Evolutionary conservation across 2,329 filamentous ascomycete species (phyloP).

Genomic region (Colletotrichum abscissum): DNA sequence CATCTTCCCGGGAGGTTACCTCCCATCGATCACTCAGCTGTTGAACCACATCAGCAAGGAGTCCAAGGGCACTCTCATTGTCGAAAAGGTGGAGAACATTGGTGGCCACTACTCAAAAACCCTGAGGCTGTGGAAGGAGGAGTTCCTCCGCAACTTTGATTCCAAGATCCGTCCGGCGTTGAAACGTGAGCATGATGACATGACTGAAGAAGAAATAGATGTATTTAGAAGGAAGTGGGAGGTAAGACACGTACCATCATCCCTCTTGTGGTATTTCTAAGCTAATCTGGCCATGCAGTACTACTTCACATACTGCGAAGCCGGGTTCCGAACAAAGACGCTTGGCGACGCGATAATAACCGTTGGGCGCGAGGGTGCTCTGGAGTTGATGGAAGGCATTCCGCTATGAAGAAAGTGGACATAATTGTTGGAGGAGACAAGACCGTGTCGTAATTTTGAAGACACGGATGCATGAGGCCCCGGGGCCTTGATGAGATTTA

Average conservation of each 20-base stretch:
- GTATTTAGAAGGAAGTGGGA: constrained; percentile 80
- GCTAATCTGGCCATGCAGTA: constrained; percentile 57
- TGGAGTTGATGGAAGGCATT: constrained; percentile 77
- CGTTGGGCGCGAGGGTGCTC: constrained; percentile 71
- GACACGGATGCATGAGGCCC: background rate
- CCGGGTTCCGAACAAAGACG: constrained; percentile 78
- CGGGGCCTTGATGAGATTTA: background rate
- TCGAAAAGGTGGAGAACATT: constrained; percentile 78
- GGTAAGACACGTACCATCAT: constrained; percentile 49
- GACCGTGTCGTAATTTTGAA: background rate
- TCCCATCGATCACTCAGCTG: constrained; percentile 68
- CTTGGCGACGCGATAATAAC: constrained; percentile 80
- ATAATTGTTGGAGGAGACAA: too few relatives aligned
- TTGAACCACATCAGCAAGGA: constrained; percentile 69
- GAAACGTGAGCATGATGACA: constrained; percentile 65
- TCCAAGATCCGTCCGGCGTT: constrained; percentile 69
- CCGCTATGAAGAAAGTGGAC: constrained; percentile 60
- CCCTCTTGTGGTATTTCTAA: constrained; percentile 16
- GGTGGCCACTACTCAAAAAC: constrained; percentile 80
- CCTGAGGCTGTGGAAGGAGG: constrained; percentile 74
- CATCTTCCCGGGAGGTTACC: constrained; percentile 82
- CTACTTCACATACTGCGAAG: constrained; percentile 82
- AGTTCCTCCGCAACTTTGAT: constrained; percentile 73
- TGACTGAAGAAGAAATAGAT: constrained; percentile 71
- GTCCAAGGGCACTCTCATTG: constrained; percentile 70